These are phyloP conservation scores for Leccinum barrowsii DNA, from an alignment of 768 basidiomycete genomes.

Conservation along the genomic window DNA sequence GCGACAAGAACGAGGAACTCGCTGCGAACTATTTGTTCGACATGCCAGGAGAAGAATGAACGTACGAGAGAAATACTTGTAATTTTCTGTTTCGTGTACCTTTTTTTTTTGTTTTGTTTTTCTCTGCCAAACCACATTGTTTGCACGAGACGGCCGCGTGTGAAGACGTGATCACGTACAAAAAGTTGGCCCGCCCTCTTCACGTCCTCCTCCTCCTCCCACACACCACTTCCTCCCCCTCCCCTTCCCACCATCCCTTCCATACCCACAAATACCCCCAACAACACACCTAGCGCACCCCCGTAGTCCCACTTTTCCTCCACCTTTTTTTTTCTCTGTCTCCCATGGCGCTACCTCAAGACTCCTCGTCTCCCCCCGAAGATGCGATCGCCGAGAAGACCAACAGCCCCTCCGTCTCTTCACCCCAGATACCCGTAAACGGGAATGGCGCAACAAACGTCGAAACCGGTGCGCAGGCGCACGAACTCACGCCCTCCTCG, in stretches of 20 bases:
- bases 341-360: constrained; percentile 25
- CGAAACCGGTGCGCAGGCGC: constrained; percentile 24
- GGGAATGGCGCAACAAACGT: constrained; percentile 22
- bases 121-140: constrained; percentile 20
- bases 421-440: constrained; percentile 22
- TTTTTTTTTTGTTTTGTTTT: background rate
- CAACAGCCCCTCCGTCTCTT: constrained; percentile 13
- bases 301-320: background rate
- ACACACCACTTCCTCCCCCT: constrained; percentile 10
- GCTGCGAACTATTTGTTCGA: constrained; percentile 96
- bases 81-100: background rate
- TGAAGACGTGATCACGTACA: constrained; percentile 32
- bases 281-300: background rate
- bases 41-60: constrained; percentile 46
- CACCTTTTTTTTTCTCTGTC: constrained; percentile 1
- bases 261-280: constrained; percentile 32
- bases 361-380: constrained; percentile 14
- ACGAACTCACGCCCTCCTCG: constrained; percentile 29
- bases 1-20: constrained; percentile 95
- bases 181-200: constrained; percentile 21
- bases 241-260: background rate
- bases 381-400: constrained; percentile 21
- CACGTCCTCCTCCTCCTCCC: constrained; percentile 18
- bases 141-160: constrained; percentile 26
- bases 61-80: background rate